A percentile compares a stretch with the other conserved stretches of the same genome.
Conservation (phyloP, 176 grass and related monocot genomes). For the Paspalum vaginatum region DNA sequence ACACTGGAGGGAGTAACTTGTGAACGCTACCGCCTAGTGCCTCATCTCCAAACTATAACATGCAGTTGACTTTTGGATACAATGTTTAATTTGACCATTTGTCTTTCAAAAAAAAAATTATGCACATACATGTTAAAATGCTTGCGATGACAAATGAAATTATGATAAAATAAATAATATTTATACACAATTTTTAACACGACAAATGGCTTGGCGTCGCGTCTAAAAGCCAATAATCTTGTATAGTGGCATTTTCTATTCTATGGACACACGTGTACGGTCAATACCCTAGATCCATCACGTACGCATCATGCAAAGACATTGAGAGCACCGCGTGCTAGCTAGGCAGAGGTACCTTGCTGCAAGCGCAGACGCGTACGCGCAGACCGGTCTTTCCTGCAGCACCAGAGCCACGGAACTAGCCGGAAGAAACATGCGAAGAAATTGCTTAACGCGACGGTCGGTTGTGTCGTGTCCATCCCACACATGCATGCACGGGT, state of each 20-base stretch:
- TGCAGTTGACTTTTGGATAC: no score
- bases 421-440: neutral
- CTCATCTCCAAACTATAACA: no score
- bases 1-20: no score
- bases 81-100: no score
- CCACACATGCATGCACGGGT: no score
- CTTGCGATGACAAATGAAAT: no score
- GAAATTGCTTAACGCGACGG: neutral
- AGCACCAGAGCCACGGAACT: neutral
- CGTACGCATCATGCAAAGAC: neutral
- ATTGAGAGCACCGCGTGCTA: neutral
- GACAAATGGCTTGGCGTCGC: no score
- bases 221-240: neutral
- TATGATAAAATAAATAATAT: no score
- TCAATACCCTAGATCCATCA: neutral
- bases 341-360: neutral
- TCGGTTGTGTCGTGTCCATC: neutral
- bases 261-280: neutral
- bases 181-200: no score
- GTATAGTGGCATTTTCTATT: neutral
- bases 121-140: no score
- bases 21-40: no score
- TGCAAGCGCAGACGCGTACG: slow-evolving; percentile 14
- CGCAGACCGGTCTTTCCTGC: neutral
- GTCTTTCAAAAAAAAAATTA: no score